phyloP scores from a whole-genome alignment of 768 basidiomycete species.

The Tylopilus subfusipes region DNA sequence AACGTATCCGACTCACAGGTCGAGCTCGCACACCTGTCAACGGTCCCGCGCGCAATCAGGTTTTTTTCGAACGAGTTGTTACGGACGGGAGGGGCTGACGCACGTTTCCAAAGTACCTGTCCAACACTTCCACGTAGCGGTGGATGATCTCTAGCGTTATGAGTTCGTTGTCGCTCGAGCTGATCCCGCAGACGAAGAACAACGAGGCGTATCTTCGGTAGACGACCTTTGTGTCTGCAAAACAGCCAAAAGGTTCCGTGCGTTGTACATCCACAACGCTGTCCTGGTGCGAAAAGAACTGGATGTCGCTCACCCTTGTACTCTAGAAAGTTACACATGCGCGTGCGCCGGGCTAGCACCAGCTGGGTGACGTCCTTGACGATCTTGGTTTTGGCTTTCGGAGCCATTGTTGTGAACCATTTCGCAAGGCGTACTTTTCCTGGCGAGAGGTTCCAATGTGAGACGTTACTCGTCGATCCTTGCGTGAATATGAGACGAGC shows the following conservation, averaged over 20 bases:
- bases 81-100: conserved; percentile 8
- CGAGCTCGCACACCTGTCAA: conserved; percentile 80
- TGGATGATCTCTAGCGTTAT: conserved; percentile 91
- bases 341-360: conserved; percentile 79
- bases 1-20: conserved; percentile 58
- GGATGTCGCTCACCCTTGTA: conserved; percentile 71
- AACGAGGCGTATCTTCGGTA: conserved; percentile 94
- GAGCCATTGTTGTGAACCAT: conserved; percentile 87
- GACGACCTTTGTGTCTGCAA: conserved; percentile 76
- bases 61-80: neutral
- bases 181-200: conserved; percentile 91
- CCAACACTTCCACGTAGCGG: conserved; percentile 88
- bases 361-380: conserved; percentile 95
- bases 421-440: conserved; percentile 94
- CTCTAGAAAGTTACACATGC: conserved; percentile 96
- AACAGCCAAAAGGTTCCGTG: neutral
- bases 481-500: conserved; percentile 34
- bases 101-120: conserved; percentile 53
- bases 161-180: conserved; percentile 84
- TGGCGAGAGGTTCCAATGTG: conserved; percentile 30
- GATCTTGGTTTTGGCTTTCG: conserved; percentile 83
- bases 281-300: neutral
- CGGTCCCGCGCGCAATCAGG: neutral
- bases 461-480: conserved; percentile 4
- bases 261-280: neutral